Conservation (phyloP, 495 filamentous ascomycete species). For the Penicillium angulare region DNA sequence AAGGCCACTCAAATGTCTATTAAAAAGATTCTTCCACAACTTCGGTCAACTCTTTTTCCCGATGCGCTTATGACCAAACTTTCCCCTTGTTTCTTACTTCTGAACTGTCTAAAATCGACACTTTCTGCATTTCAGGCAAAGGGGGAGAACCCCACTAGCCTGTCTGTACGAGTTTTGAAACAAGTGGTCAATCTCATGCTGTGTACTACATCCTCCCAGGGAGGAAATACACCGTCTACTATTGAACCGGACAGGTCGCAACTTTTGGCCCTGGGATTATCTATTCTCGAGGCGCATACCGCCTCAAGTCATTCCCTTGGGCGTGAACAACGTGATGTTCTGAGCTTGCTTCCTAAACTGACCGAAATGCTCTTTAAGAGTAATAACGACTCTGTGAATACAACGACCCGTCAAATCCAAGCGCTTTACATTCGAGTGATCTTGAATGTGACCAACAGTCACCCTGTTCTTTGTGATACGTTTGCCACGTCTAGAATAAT, state of each 20-base stretch:
- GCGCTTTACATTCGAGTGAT: constrained; percentile 62
- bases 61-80: constrained; percentile 17
- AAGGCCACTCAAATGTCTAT: constrained; percentile 31
- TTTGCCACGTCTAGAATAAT: constrained; percentile 62
- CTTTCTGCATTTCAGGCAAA: constrained; percentile 28
- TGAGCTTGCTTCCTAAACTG: constrained; percentile 28
- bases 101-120: constrained; percentile 30
- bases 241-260: constrained; percentile 11
- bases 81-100: constrained; percentile 31
- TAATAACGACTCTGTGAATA: no score
- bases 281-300: constrained; percentile 64
- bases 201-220: constrained; percentile 4
- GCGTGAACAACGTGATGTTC: constrained; percentile 20
- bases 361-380: no score
- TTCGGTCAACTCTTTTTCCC: constrained; percentile 23
- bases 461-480: constrained; percentile 59
- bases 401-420: constrained; percentile 19
- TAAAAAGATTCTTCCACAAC: constrained; percentile 18
- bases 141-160: constrained; percentile 19
- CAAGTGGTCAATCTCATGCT: constrained; percentile 29
- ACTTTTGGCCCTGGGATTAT: constrained; percentile 44
- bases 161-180: constrained; percentile 24
- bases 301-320: constrained; percentile 21
- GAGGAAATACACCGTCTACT: not conserved
- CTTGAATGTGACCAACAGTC: constrained; percentile 87